Base-by-base conservation (phyloP, 345 rosid genomes). In the Fremontodendron californicum region DNA sequence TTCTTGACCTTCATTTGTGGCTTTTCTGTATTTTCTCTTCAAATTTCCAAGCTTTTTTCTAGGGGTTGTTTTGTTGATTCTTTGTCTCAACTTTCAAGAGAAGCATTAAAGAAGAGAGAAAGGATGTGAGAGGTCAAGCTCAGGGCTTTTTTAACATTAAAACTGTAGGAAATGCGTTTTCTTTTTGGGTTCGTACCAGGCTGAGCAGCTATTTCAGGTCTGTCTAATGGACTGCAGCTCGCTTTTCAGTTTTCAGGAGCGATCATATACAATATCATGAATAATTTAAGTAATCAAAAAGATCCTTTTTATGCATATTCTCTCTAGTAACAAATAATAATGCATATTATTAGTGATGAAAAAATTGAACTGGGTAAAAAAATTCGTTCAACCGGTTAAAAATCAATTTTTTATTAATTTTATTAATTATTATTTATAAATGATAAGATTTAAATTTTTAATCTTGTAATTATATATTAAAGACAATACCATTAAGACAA, bases 1-100 rank as follows among this genome's bases (percentile, higher is more conserved):
- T 70, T 76, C 77, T 73, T 78, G 4, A 31, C 67, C 67, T 31
- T 83, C 80, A 64, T 80, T 55, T 77, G 12, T 46, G 70, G 77
- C 31, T 48, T 43, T n/a, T n/a, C 5, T 48, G 3, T 62, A 37
- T 49, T 42, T 1, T 39, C 23, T 12, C 13, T 39, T 19, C 55
- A 51, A 18, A 19, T 1, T 18, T 51, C 21, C 21, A 51, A 51
- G 55, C 55, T 51, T 51, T 51, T 51, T 6, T 58, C 18, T 58
- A 12, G 0, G 37, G 33, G 0, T 33, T 23, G 8, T 57, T 57
- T 25, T 55, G 6, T 25, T 58, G 63, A 33, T 58, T 58, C 64
- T 60, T 58, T 31, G 67, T 62, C 67, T 18, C 21, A 37, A 33
- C n/a, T 61, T 35, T 31, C 65, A 31, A 61, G 37, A 27, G 65